These are phyloP conservation scores for Chaetomium strumarium DNA, from an alignment of 2,329 filamentous ascomycete genomes.

Conservation along the genomic window DNA sequence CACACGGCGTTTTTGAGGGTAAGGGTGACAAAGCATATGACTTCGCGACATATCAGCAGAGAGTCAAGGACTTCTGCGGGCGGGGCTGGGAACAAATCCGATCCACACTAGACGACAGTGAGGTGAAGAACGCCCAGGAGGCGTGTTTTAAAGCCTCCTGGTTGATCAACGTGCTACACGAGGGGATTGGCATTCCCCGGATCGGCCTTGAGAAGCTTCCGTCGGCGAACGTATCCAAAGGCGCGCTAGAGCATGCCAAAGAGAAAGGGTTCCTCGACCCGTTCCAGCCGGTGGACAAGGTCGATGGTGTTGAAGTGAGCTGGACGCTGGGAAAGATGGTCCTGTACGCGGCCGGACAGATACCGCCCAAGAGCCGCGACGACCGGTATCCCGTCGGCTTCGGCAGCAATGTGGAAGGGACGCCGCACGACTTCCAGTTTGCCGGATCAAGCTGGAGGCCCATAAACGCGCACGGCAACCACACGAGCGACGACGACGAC, in stretches of 20 bases:
- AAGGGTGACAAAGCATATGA: constrained; percentile 80
- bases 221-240: constrained; percentile 66
- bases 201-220: constrained; percentile 66
- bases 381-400: constrained; percentile 76
- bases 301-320: constrained; percentile 85
- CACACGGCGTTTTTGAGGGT: constrained; percentile 84
- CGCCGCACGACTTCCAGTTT: constrained; percentile 76
- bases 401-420: constrained; percentile 68
- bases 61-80: constrained; percentile 79
- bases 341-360: constrained; percentile 84
- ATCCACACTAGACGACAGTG: constrained; percentile 64
- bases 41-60: constrained; percentile 79
- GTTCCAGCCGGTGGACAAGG: constrained; percentile 90
- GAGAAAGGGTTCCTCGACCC: constrained; percentile 72
- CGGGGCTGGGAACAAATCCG: constrained; percentile 76
- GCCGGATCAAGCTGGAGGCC: constrained; percentile 55
- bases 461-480: constrained; percentile 18
- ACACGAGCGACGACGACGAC: constrained; percentile 43
- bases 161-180: constrained; percentile 93
- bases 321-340: constrained; percentile 98
- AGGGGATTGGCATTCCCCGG: constrained; percentile 89
- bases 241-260: constrained; percentile 61
- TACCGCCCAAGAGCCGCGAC: constrained; percentile 57
- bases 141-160: constrained; percentile 98
- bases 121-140: constrained; percentile 71